These are phyloP conservation scores for Lasiosphaeria hispida DNA, from an alignment of 495 filamentous ascomycete species.

Conservation along the genomic window DNA sequence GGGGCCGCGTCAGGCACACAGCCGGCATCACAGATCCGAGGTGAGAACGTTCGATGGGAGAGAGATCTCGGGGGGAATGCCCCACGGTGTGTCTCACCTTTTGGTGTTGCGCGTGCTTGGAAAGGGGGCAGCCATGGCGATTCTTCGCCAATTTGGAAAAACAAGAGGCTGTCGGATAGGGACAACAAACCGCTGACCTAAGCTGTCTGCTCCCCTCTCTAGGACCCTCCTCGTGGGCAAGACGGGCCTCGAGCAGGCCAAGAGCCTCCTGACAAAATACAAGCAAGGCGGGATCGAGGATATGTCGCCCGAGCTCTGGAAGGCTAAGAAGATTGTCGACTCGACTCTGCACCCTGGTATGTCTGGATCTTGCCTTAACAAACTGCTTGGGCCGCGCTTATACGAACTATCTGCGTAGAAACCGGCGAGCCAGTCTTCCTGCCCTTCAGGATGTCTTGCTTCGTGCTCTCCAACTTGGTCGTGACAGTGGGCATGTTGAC, in stretches of 20 bases:
- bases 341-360: conserved; percentile 91
- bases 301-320: conserved; percentile 92
- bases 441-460: conserved; percentile 96
- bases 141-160: conserved; percentile 6
- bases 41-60: conserved; percentile 53
- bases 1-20: conserved; percentile 89
- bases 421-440: conserved; percentile 89
- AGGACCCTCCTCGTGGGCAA: conserved; percentile 80
- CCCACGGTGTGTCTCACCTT: not conserved
- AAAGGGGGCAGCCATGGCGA: not conserved
- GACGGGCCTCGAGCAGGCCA: conserved; percentile 77
- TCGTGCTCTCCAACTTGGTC: conserved; percentile 87
- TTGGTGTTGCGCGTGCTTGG: conserved; percentile 8
- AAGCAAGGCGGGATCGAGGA: conserved; percentile 70
- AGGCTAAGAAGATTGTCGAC: conserved; percentile 93
- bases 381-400: not conserved
- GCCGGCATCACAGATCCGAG: conserved; percentile 91
- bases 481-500: conserved; percentile 99
- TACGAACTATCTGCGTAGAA: conserved; percentile 51
- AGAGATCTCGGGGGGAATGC: not conserved
- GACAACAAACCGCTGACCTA: conserved; percentile 10
- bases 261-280: conserved; percentile 70
- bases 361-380: conserved; percentile 38
- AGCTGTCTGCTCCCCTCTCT: not conserved
- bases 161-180: not conserved